Evolutionary conservation across 176 grass and related monocot genomes (phyloP).

Genomic region (Bonia amplexicaulis): DNA sequence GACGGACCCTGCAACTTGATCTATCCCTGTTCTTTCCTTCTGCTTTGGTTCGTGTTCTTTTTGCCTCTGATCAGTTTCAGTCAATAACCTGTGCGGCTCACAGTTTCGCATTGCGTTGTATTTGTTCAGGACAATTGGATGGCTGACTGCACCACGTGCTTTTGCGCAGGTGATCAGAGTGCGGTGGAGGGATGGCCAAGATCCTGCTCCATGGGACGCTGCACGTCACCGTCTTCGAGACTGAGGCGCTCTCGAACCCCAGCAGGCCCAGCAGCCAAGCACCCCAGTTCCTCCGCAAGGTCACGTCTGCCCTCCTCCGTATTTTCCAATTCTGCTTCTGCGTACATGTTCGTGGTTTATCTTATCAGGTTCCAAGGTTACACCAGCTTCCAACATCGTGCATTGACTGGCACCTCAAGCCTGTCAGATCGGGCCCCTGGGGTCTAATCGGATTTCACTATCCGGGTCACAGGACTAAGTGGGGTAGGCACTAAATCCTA

Average conservation of each 20-base stretch:
- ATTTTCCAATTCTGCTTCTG: too few species aligned
- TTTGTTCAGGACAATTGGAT: too few species aligned
- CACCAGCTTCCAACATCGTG: too few species aligned
- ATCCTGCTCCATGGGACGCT: slow-evolving; percentile 54
- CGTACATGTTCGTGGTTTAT: too few species aligned
- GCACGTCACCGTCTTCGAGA: slow-evolving; percentile 44
- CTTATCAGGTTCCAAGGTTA: too few species aligned
- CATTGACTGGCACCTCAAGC: too few species aligned
- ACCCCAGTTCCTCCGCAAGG: slow-evolving; percentile 48
- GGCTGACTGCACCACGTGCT: neutral
- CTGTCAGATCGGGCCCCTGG: too few species aligned
- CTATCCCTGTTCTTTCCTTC: neutral
- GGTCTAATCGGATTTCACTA: too few species aligned
- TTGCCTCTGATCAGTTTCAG: neutral
- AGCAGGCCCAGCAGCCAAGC: slow-evolving; percentile 25
- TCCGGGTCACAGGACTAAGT: too few species aligned
- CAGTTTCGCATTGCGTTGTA: neutral
- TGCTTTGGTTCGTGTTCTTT: neutral
- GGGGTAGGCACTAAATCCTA: too few species aligned
- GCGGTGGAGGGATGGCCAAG: slow-evolving; percentile 23
- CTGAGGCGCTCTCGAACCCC: slow-evolving; percentile 20
- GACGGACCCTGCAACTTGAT: neutral
- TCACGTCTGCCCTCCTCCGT: neutral
- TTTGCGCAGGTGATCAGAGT: neutral
- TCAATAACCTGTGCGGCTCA: neutral